phyloP scores from a whole-genome alignment of 2,329 filamentous ascomycete species.

The Diaporthe sp. region DNA sequence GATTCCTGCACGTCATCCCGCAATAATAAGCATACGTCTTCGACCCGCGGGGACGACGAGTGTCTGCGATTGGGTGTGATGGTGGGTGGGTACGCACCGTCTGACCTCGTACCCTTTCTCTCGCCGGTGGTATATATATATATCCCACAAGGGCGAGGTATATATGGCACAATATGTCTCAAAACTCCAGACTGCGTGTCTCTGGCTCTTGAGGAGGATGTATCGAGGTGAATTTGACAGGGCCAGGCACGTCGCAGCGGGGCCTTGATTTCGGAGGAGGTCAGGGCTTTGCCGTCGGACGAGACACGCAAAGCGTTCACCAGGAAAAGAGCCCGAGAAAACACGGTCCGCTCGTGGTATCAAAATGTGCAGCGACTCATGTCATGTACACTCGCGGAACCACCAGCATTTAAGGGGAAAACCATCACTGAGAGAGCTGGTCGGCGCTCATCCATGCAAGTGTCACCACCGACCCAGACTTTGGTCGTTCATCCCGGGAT shows the following conservation, averaged over 20 bases:
- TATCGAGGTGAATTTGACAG: not conserved
- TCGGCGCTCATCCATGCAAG: constrained; percentile 30
- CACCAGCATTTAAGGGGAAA: constrained; percentile 27
- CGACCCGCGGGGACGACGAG: not conserved
- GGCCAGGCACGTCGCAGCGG: constrained; percentile 14
- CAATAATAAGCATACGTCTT: constrained; percentile 28
- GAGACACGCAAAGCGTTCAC: constrained; percentile 23
- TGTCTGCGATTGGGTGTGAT: not conserved
- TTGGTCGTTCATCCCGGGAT: constrained; percentile 16
- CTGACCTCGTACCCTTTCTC: constrained; percentile 4
- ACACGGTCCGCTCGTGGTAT: constrained; percentile 22
- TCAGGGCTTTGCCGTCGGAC: constrained; percentile 24
- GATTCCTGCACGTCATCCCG: constrained; percentile 29
- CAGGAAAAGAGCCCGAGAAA: constrained; percentile 14
- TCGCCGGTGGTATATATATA: constrained; percentile 4
- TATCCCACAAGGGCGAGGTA: not conserved
- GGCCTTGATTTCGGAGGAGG: constrained; percentile 19
- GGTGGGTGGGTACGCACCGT: constrained; percentile 25
- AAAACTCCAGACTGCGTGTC: not conserved
- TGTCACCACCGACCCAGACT: constrained; percentile 33
- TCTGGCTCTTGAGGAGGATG: not conserved
- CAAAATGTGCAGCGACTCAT: constrained; percentile 22
- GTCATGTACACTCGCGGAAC: constrained; percentile 32
- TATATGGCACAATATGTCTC: not conserved
- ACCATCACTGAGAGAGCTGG: constrained; percentile 7